Base-by-base conservation (phyloP, 1,139 yeast genomes). In the Debaryomyces udenii region DNA sequence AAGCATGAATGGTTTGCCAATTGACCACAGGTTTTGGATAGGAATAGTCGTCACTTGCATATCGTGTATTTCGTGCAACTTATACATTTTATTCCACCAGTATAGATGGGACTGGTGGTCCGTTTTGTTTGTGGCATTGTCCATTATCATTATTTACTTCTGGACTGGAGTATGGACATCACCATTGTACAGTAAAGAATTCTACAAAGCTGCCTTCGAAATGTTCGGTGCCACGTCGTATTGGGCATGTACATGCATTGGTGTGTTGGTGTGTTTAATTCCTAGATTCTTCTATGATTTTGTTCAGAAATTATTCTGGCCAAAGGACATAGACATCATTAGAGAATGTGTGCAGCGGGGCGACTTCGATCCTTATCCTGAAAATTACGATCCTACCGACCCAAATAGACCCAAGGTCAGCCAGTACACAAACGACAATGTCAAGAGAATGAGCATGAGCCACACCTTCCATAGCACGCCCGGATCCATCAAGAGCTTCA, bases 41-140 rank as follows among this genome's bases (percentile, higher is more conserved):
- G 99, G 98, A 59, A 72, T 86, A 9, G 73, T 80, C 40, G 95
- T 87, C 30, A 86, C 94, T 5, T 75, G 87, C 23, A 85, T 91
- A 51, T 78, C 95, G 3, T 88, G 87, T 46, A 70, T 86, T 43
- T 70, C 96, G 9, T 89, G 96, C 66, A 88, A 93, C 61, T 52
- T 81, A 10, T 91, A 86, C 66, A 83, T 93, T 39, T 58, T 89
- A 55, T 64, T 86, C 51, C 96, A 90, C 59, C 96, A 89, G 64
- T 81, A 81, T 59, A 77, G 96, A 57, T 93, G 99, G 99, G 99
- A 93, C 65, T 89, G 96, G 95, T 68, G 89, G 41, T 80, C 91
- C 3, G 53, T 75, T 14, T 57, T 86, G 40, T 75, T 88, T 55
- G 78, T 81, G 43, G 66, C 68, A 7, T 56, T 91, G 32, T 86